Base-by-base conservation (phyloP, 441 rosid genomes). In the Geranium incanum region DNA sequence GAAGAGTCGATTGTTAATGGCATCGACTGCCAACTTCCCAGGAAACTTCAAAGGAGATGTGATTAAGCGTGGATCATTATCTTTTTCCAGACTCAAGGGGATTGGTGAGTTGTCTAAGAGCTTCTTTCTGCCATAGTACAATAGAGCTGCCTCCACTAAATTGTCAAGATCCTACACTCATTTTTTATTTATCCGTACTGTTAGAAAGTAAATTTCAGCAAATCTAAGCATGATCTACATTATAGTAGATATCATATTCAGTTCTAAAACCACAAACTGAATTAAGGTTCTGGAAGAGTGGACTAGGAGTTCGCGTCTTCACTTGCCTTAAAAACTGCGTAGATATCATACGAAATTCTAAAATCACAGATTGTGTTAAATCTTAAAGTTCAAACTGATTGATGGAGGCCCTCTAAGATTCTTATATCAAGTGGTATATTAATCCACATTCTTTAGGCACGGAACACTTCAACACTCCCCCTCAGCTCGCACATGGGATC, bases 41-140 rank as follows among this genome's bases (percentile, higher is more conserved):
- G 97, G 99, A 81, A 89, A 94, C 82, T 94, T 94, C 83, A 94
- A 72, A 64, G 96, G 99, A 73, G 97, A 92, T 16, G 86, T 81
- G 37, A 81, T 74, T 66, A 90, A 83, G 77, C 94, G 94, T 19
- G 91, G 88, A 80, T 92, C 97, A 0, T 84, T 92, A 74, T 90
- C 87, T 83, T 87, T 92, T 85, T 92, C 97, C 82, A 92, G 84
- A 65, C 79, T 85, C 82, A 81, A 64, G 57, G 97, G 94, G 77
- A 94, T 81, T 0, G 94, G 89, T 69, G 81, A 71, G 75, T 77
- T 80, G 74, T 90, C 87, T 50, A 94, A 85, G 67, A 86, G 72
- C 72, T 88, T 90, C 88, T 86, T 94, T 74, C 79, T 79, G 70
- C 91, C 92, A 66, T 90, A 95, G 76, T 85, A 94, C 36, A 80